Evolutionary conservation across 305 asterid genomes (phyloP).

Genomic region (Fraxinus angustifolia): DNA sequence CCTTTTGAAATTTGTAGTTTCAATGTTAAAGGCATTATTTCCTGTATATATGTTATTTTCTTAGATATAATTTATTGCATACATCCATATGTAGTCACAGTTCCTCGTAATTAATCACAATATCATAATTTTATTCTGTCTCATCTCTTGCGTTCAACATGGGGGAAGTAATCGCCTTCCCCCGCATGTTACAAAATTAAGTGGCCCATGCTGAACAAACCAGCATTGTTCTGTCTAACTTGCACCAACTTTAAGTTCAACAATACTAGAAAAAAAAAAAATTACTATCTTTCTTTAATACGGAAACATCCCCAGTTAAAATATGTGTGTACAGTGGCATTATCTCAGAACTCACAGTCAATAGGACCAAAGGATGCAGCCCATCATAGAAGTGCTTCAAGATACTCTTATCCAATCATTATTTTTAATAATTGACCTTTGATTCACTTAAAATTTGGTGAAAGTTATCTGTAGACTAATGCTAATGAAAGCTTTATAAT

Average conservation of each 20-base stretch:
- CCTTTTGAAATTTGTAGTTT: not conserved
- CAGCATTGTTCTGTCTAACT: not conserved
- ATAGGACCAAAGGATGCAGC: not conserved
- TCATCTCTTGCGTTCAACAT: not conserved
- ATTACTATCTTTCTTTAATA: not conserved
- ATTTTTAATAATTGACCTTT: constrained; percentile 4
- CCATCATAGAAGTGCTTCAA: not conserved
- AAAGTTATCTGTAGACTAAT: not conserved
- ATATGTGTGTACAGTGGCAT: not conserved
- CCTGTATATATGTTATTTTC: not conserved
- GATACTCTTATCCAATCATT: not conserved
- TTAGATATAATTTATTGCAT: not conserved
- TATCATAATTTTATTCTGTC: not conserved
- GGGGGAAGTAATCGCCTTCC: not conserved
- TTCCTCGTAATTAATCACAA: not conserved
- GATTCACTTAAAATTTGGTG: constrained; percentile 9
- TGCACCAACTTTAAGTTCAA: not conserved
- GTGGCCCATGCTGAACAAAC: not conserved
- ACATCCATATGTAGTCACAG: not conserved
- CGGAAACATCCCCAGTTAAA: not conserved
- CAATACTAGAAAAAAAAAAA: not conserved
- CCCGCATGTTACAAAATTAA: not conserved
- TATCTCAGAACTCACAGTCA: not conserved
- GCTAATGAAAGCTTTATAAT: not conserved
- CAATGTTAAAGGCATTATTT: not conserved